Percentiles rank a stretch among this genome's conserved stretches.
Evolutionary conservation across 768 basidiomycete species (phyloP).

Genomic region (Auricularia auricula-judae): DNA sequence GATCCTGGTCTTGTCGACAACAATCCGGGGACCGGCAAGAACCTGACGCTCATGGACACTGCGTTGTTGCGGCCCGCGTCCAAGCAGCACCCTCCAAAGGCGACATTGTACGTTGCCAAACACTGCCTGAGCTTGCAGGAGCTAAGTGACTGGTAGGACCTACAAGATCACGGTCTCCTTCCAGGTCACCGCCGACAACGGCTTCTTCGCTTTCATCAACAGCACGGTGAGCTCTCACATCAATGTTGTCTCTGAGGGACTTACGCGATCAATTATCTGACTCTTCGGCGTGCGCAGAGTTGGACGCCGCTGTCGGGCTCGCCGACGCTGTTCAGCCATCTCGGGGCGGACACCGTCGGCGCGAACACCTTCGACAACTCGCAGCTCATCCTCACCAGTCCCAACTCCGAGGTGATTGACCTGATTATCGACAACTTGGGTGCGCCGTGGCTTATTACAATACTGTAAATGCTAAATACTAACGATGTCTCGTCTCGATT

Average conservation of each 20-base stretch:
- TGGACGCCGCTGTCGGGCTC: conserved; percentile 2
- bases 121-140: conserved; percentile 2
- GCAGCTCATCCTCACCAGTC: conserved; percentile 10
- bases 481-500: neutral
- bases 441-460: conserved; percentile 1
- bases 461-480: too few relatives aligned
- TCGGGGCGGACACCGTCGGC: conserved; percentile 1
- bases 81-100: neutral
- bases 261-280: too few relatives aligned
- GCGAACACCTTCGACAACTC: neutral
- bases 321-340: conserved; percentile 1
- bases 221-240: conserved; percentile 13
- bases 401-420: conserved; percentile 8
- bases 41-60: conserved; percentile 3
- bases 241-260: neutral
- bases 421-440: neutral
- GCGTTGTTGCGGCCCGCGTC: conserved; percentile 3
- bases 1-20: neutral
- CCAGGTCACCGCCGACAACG: conserved; percentile 11
- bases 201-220: conserved; percentile 22
- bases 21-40: neutral
- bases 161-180: conserved; percentile 14
- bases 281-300: neutral
- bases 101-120: neutral
- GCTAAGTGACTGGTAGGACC: neutral